phyloP scores from a whole-genome alignment of 345 rosid species.

The Leavenworthia alabamica region DNA sequence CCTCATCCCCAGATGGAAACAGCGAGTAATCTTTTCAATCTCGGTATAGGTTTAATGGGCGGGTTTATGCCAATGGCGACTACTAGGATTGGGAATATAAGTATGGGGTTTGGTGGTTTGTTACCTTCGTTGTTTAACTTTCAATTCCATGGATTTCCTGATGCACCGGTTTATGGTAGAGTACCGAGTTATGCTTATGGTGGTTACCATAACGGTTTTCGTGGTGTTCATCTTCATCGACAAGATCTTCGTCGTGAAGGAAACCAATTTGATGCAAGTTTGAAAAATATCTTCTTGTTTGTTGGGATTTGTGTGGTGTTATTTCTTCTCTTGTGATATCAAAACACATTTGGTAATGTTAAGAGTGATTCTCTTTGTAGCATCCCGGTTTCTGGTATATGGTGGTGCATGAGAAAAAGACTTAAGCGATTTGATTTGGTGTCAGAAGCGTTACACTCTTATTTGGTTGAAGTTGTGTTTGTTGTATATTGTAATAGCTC shows the following conservation, averaged over 20 bases:
- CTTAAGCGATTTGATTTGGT: too few relatives aligned
- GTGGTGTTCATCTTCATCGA: constrained; percentile 56
- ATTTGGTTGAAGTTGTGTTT: neutral
- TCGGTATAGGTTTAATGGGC: constrained; percentile 61
- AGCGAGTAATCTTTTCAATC: constrained; percentile 41
- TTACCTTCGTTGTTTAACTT: constrained; percentile 71
- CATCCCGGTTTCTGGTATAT: too few relatives aligned
- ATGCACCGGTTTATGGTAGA: constrained; percentile 69
- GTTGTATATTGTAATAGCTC: constrained; percentile 12
- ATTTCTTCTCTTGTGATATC: constrained; percentile 51
- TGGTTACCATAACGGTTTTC: constrained; percentile 44
- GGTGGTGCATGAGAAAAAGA: too few relatives aligned
- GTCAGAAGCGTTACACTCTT: too few relatives aligned
- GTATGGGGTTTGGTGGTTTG: constrained; percentile 70
- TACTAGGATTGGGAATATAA: constrained; percentile 63
- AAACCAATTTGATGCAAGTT: constrained; percentile 44
- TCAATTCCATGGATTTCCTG: constrained; percentile 67
- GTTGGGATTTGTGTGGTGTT: constrained; percentile 50
- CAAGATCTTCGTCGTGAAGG: constrained; percentile 35
- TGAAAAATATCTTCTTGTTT: constrained; percentile 50
- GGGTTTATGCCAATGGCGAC: constrained; percentile 66
- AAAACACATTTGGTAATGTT: too few relatives aligned
- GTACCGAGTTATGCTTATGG: constrained; percentile 59
- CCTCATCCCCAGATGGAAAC: constrained; percentile 24
- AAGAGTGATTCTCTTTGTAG: too few relatives aligned